These are phyloP conservation scores for Fusarium longipes DNA, from an alignment of 2,329 filamentous ascomycete species.

Conservation along the genomic window DNA sequence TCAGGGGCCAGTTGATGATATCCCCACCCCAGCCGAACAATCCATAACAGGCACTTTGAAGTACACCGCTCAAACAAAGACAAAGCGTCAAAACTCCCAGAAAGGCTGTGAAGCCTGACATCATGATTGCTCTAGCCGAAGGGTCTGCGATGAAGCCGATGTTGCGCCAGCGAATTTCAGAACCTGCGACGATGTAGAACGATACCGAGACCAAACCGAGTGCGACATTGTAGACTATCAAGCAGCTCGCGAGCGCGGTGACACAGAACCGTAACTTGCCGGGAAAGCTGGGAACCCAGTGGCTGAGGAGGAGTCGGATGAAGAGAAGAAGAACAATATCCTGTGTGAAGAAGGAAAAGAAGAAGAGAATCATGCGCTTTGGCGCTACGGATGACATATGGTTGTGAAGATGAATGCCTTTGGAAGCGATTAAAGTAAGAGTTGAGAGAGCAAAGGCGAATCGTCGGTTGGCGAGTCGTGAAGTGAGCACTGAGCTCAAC, in stretches of 20 bases:
- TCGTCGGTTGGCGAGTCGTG: constrained; percentile 46
- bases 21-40: constrained; percentile 47
- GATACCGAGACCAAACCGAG: constrained; percentile 46
- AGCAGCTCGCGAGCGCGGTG: constrained; percentile 21
- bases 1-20: constrained; percentile 46
- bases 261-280: constrained; percentile 28
- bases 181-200: constrained; percentile 50
- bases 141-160: constrained; percentile 50
- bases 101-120: constrained; percentile 49
- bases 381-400: constrained; percentile 48
- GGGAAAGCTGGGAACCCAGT: constrained; percentile 36
- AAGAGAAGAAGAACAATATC: constrained; percentile 49
- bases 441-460: constrained; percentile 50
- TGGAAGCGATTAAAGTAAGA: constrained; percentile 48
- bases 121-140: constrained; percentile 48
- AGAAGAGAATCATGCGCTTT: constrained; percentile 48
- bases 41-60: constrained; percentile 45
- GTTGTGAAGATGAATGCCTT: constrained; percentile 49
- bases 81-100: constrained; percentile 33
- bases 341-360: constrained; percentile 52
- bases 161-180: constrained; percentile 53
- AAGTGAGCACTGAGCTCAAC: constrained; percentile 28
- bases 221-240: constrained; percentile 40
- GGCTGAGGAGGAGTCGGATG: constrained; percentile 49
- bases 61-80: constrained; percentile 38